A percentile compares a stretch with the other conserved stretches of the same genome.
Evolutionary conservation across 2,329 filamentous ascomycete species (phyloP).

Genomic region (Paracorniculantispora psalliotae): DNA sequence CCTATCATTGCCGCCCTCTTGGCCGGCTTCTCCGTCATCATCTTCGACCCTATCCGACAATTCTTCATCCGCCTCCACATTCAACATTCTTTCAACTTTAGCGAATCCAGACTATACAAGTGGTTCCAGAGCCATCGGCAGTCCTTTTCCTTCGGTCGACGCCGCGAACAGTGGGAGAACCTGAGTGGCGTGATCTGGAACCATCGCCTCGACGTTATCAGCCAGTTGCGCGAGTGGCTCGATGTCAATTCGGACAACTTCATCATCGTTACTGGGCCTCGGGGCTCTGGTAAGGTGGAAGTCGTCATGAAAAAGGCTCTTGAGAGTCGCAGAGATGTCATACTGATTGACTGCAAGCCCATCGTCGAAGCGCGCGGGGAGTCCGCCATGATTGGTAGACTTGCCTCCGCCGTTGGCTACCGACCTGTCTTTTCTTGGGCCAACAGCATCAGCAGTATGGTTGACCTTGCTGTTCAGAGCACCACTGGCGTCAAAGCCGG

Average conservation of each 20-base stretch:
- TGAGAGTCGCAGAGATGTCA: slow-evolving; percentile 67
- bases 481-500: slow-evolving; percentile 92
- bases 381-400: slow-evolving; percentile 73
- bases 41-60: slow-evolving; percentile 92
- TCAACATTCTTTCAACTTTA: slow-evolving; percentile 68
- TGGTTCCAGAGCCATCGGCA: slow-evolving; percentile 68
- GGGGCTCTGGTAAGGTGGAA: slow-evolving; percentile 86
- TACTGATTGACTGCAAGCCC: slow-evolving; percentile 88
- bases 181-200: slow-evolving; percentile 76
- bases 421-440: slow-evolving; percentile 93
- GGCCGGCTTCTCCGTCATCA: slow-evolving; percentile 74
- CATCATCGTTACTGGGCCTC: slow-evolving; percentile 86
- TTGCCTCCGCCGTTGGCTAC: slow-evolving; percentile 82
- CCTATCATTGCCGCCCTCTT: slow-evolving; percentile 75
- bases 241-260: slow-evolving; percentile 88
- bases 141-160: slow-evolving; percentile 57
- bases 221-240: slow-evolving; percentile 78
- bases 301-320: slow-evolving; percentile 82
- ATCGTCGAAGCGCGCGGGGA: slow-evolving; percentile 90
- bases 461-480: slow-evolving; percentile 88
- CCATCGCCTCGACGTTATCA: slow-evolving; percentile 75
- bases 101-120: slow-evolving; percentile 66
- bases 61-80: slow-evolving; percentile 90
- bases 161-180: slow-evolving; percentile 59
- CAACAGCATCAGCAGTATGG: slow-evolving; percentile 86